Evolutionary conservation across 2,329 filamentous ascomycete species (phyloP).

Genomic region (Cyphellophora europaea): DNA sequence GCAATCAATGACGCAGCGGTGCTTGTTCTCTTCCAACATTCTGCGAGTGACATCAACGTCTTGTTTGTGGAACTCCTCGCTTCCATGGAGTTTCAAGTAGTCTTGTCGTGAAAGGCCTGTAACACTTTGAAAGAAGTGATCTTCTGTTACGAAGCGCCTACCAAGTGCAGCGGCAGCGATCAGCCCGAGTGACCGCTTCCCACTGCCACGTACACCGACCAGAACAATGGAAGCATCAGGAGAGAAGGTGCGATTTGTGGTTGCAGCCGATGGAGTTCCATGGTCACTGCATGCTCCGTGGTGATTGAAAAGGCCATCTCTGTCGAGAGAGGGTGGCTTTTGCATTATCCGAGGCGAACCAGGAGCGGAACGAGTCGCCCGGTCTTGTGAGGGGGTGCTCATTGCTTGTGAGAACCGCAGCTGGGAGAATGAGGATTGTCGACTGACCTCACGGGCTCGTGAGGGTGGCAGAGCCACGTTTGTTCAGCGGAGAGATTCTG

Average conservation of each 20-base stretch:
- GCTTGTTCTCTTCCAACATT: constrained; percentile 35
- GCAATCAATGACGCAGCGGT: constrained; percentile 33
- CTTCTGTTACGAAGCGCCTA: constrained; percentile 33
- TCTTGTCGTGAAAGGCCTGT: constrained; percentile 33
- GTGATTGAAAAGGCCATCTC: too few relatives aligned
- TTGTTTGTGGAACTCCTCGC: constrained; percentile 32
- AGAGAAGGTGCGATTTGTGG: constrained; percentile 17
- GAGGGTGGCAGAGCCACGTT: too few relatives aligned
- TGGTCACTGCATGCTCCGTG: too few relatives aligned
- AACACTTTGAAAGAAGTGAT: constrained; percentile 34
- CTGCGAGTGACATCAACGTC: constrained; percentile 32
- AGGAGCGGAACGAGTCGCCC: background rate
- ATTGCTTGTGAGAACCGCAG: too few relatives aligned
- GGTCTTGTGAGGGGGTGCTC: background rate
- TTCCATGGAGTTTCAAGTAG: constrained; percentile 29
- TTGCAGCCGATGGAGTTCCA: background rate
- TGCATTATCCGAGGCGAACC: too few relatives aligned
- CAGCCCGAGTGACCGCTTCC: constrained; percentile 34
- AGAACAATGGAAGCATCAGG: constrained; percentile 32
- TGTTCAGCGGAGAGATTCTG: too few relatives aligned
- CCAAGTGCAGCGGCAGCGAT: constrained; percentile 33
- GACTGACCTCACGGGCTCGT: too few relatives aligned
- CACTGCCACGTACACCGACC: constrained; percentile 34
- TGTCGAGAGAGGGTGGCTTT: too few relatives aligned
- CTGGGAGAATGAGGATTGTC: too few relatives aligned